Conservation (phyloP, 1,284 basidiomycete genomes). For the Tilletia walkeri region DNA sequence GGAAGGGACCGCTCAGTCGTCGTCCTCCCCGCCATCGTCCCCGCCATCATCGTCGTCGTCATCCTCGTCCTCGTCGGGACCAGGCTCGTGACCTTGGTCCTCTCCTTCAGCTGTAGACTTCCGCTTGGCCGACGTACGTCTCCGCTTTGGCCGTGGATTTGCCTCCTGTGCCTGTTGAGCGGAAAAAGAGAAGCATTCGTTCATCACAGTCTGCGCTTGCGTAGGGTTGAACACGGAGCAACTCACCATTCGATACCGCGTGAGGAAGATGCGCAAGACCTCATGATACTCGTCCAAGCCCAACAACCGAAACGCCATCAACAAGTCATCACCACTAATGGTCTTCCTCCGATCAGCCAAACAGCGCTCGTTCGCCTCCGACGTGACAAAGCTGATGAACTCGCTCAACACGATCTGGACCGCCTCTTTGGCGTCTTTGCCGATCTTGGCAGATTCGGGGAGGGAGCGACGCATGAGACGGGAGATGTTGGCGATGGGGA, state of each 20-base stretch:
- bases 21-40: not conserved
- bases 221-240: slow-evolving; percentile 24
- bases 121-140: not conserved
- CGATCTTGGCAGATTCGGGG: slow-evolving; percentile 88
- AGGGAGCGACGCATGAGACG: slow-evolving; percentile 90
- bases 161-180: slow-evolving; percentile 5
- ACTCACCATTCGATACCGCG: slow-evolving; percentile 79
- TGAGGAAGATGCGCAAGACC: slow-evolving; percentile 80
- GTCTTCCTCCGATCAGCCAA: slow-evolving; percentile 80
- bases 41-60: not conserved
- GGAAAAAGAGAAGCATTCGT: not conserved
- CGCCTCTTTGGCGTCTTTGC: slow-evolving; percentile 93
- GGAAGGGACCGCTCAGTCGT: too few relatives aligned
- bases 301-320: slow-evolving; percentile 80
- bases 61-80: not conserved
- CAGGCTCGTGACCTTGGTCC: not conserved
- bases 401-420: slow-evolving; percentile 95
- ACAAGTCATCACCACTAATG: slow-evolving; percentile 80
- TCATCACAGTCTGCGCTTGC: not conserved
- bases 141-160: slow-evolving; percentile 6
- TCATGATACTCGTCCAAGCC: slow-evolving; percentile 95
- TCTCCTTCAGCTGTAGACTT: not conserved
- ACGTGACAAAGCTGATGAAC: slow-evolving; percentile 91
- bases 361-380: slow-evolving; percentile 83
- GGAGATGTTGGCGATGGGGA: slow-evolving; percentile 81